These are phyloP conservation scores for Mollisia scopiformis DNA, from an alignment of 2,329 filamentous ascomycete genomes.

Conservation along the genomic window DNA sequence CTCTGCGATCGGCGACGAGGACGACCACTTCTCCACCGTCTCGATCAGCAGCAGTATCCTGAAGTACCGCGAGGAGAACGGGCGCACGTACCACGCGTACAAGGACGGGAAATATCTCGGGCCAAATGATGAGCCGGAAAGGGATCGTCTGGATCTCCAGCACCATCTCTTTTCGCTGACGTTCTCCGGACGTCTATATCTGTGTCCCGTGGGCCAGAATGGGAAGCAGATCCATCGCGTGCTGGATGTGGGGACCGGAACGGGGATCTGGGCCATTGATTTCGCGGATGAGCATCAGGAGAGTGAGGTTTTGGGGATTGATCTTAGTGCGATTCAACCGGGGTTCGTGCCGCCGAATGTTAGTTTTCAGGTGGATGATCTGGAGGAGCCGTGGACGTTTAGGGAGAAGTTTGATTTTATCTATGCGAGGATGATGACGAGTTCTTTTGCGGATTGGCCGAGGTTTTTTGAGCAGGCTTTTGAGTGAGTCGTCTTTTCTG, in stretches of 20 bases:
- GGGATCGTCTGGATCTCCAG: slow-evolving; percentile 43
- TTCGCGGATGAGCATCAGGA: slow-evolving; percentile 29
- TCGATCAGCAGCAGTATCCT: slow-evolving; percentile 4
- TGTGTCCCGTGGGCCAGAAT: background rate
- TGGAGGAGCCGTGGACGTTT: slow-evolving; percentile 59
- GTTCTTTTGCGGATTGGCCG: slow-evolving; percentile 18
- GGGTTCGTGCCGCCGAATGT: slow-evolving; percentile 57
- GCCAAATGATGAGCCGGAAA: slow-evolving; percentile 47
- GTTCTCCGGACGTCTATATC: background rate
- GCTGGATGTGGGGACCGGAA: slow-evolving; percentile 17
- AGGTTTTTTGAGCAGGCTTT: slow-evolving; percentile 16
- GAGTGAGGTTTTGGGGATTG: slow-evolving; percentile 36
- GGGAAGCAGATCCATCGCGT: slow-evolving; percentile 5
- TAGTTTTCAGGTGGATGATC: slow-evolving; percentile 59
- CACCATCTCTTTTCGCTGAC: slow-evolving; percentile 6
- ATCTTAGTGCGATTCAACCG: slow-evolving; percentile 44
- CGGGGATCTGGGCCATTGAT: slow-evolving; percentile 23
- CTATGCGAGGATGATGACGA: slow-evolving; percentile 46
- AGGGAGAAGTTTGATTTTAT: slow-evolving; percentile 58
- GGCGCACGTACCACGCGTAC: slow-evolving; percentile 19
- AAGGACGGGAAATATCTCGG: slow-evolving; percentile 47
- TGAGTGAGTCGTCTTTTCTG: background rate
- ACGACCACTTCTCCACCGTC: background rate
- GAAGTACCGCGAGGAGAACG: slow-evolving; percentile 1
- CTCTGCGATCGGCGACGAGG: background rate